Evolutionary conservation across 768 basidiomycete genomes (phyloP).

Genomic region (Termitomyces sp.): DNA sequence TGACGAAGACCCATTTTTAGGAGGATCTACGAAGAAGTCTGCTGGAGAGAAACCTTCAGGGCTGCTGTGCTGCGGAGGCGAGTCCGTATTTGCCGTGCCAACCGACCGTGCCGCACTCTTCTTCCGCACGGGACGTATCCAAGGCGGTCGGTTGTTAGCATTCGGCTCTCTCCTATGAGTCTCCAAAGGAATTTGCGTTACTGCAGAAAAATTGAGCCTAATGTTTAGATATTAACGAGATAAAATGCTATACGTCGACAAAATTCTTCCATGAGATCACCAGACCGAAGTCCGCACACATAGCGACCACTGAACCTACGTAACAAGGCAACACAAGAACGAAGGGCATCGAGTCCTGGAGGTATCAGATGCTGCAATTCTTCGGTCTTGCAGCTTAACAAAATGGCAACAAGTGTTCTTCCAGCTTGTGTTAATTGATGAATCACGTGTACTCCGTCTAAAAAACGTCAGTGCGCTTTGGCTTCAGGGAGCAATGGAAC

Average conservation of each 20-base stretch:
- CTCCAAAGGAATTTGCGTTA: slow-evolving; percentile 86
- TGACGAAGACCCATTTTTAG: slow-evolving; percentile 20
- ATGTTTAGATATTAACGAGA: slow-evolving; percentile 3
- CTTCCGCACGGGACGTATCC: slow-evolving; percentile 86
- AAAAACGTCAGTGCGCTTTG: slow-evolving; percentile 6
- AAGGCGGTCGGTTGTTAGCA: slow-evolving; percentile 61
- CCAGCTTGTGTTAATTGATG: slow-evolving; percentile 94
- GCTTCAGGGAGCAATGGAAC: slow-evolving; percentile 23
- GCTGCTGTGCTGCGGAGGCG: slow-evolving; percentile 48
- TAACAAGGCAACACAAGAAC: slow-evolving; percentile 85
- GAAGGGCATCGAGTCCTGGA: slow-evolving; percentile 77
- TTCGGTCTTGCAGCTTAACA: slow-evolving; percentile 85
- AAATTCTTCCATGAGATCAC: slow-evolving; percentile 93
- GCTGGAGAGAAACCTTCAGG: slow-evolving; percentile 63
- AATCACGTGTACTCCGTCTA: slow-evolving; percentile 93
- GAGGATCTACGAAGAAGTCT: slow-evolving; percentile 57
- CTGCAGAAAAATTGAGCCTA: slow-evolving; percentile 25
- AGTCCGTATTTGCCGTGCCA: slow-evolving; percentile 30
- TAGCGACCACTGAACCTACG: slow-evolving; percentile 88
- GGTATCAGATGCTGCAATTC: slow-evolving; percentile 71
- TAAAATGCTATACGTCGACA: slow-evolving; percentile 62
- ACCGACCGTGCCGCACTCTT: slow-evolving; percentile 49
- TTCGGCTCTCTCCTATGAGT: slow-evolving; percentile 47
- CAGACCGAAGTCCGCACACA: slow-evolving; percentile 85
- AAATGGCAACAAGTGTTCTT: slow-evolving; percentile 80